Evolutionary conservation across 1,284 basidiomycete genomes (phyloP).

Genomic region (Coriolopsis trogii): DNA sequence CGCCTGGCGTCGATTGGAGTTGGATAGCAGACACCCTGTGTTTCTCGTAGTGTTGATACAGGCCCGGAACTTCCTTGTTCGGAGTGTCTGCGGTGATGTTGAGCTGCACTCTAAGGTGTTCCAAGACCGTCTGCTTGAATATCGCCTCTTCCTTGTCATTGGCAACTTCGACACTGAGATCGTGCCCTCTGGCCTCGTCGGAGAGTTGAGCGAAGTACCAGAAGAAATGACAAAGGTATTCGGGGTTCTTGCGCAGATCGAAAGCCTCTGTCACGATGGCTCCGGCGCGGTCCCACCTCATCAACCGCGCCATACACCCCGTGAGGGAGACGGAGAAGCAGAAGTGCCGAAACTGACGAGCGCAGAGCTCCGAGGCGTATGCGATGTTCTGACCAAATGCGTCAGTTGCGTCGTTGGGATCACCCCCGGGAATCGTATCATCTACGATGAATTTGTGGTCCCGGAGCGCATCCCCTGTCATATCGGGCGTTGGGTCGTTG

Average conservation of each 20-base stretch:
- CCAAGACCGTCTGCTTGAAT: background rate
- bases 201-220: slow-evolving; percentile 16
- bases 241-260: slow-evolving; percentile 7
- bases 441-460: background rate
- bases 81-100: background rate
- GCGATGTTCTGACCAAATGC: slow-evolving; percentile 13
- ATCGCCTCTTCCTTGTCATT: background rate
- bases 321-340: slow-evolving; percentile 3
- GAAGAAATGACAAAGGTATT: slow-evolving; percentile 14
- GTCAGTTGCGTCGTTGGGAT: background rate
- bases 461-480: background rate
- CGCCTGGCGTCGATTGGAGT: background rate
- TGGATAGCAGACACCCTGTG: background rate
- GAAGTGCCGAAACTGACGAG: slow-evolving; percentile 12
- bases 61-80: background rate
- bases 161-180: slow-evolving; percentile 4
- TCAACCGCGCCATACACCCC: background rate
- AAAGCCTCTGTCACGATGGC: slow-evolving; percentile 12
- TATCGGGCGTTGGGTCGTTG: background rate
- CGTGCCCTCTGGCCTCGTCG: slow-evolving; percentile 10
- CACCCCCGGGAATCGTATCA: background rate
- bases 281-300: slow-evolving; percentile 1
- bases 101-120: slow-evolving; percentile 7
- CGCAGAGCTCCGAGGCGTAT: slow-evolving; percentile 5
- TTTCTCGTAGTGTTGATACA: slow-evolving; percentile 1